phyloP scores from a whole-genome alignment of 345 rosid species.

The Moricandia moricandioides region DNA sequence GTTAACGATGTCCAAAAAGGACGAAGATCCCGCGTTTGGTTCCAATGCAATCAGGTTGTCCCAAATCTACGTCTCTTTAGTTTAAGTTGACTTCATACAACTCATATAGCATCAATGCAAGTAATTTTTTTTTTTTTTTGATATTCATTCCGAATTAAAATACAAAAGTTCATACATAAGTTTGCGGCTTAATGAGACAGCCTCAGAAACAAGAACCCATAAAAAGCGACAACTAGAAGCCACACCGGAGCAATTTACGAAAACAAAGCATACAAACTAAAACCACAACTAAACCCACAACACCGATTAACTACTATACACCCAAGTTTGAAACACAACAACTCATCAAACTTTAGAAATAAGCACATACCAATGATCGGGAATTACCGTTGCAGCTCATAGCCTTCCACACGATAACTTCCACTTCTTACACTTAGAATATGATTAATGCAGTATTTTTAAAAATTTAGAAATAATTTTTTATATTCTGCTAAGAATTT shows the following conservation, averaged over 20 bases:
- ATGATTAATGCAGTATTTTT: no score
- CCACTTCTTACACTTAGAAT: background rate
- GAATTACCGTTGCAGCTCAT: background rate
- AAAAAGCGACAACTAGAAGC: background rate
- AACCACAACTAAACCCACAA: background rate
- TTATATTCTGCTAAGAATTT: no score
- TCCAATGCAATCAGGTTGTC: slow-evolving; percentile 32
- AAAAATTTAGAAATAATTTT: no score
- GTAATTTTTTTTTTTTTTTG: background rate
- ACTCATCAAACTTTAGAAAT: background rate
- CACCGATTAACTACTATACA: background rate
- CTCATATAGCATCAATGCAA: background rate
- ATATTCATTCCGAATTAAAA: no score
- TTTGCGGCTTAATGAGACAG: background rate
- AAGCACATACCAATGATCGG: background rate
- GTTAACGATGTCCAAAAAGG: slow-evolving; percentile 16
- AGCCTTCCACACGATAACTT: background rate
- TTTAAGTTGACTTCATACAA: slow-evolving; percentile 1
- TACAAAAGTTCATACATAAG: background rate
- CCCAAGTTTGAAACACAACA: background rate
- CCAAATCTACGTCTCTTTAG: slow-evolving; percentile 1
- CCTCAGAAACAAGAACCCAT: background rate
- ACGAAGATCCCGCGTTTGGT: slow-evolving; percentile 33
- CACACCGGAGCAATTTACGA: no score
- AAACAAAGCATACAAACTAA: background rate